These are phyloP conservation scores for Antitrichia curtipendula DNA, from an alignment of 225 moss, liverwort and hornwort genomes.

Conservation along the genomic window DNA sequence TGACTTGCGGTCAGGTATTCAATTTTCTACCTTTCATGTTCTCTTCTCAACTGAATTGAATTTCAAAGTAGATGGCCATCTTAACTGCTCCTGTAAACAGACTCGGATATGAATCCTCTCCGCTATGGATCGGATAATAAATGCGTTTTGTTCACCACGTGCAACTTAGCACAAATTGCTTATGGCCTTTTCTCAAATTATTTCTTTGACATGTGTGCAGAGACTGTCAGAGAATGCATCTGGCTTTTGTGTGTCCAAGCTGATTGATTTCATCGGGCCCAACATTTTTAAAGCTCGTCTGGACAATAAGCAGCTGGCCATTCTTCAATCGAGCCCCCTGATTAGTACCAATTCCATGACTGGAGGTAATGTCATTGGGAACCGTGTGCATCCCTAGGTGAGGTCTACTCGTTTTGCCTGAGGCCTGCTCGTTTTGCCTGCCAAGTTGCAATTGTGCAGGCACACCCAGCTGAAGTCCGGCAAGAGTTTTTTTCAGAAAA, in stretches of 20 bases:
- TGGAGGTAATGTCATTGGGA: slow-evolving; percentile 4
- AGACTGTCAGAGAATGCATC: slow-evolving; percentile 69
- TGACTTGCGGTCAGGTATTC: slow-evolving; percentile 65
- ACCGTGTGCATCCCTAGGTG: slow-evolving; percentile 5
- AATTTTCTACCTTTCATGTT: neutral
- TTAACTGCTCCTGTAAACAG: neutral
- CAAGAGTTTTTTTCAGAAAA: neutral
- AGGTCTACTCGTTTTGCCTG: neutral
- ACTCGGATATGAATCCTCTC: neutral
- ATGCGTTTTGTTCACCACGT: neutral
- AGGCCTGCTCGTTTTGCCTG: neutral
- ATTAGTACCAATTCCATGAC: slow-evolving; percentile 17
- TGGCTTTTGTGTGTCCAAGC: slow-evolving; percentile 63
- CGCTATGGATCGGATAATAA: neutral
- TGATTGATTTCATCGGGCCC: slow-evolving; percentile 59
- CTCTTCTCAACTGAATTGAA: neutral
- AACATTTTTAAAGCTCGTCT: slow-evolving; percentile 67
- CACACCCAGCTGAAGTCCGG: neutral
- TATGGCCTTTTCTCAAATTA: neutral
- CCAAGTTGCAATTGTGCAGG: neutral
- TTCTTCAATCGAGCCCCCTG: slow-evolving; percentile 40
- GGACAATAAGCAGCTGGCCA: slow-evolving; percentile 37
- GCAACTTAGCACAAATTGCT: neutral
- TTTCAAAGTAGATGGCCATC: neutral
- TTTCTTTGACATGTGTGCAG: slow-evolving; percentile 12